These are phyloP conservation scores for Trametes versicolor DNA, from an alignment of 1,284 basidiomycete genomes.

Conservation along the genomic window DNA sequence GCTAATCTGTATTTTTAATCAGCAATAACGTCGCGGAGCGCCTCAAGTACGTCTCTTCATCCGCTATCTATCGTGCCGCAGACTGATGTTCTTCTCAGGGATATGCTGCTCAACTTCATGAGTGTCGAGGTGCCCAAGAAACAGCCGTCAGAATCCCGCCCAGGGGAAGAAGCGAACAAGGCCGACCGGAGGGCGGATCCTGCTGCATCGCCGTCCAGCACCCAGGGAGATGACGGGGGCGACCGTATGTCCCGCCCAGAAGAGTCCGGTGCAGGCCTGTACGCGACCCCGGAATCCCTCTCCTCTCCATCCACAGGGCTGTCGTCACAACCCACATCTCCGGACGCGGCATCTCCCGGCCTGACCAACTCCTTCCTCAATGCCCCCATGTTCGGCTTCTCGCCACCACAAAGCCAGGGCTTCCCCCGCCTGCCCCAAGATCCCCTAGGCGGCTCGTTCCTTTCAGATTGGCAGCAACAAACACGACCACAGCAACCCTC, in stretches of 20 bases:
- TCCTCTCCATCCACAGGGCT: not conserved
- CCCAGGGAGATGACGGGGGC: not conserved
- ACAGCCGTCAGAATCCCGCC: not conserved
- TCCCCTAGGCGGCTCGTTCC: not conserved
- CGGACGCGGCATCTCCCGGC: not conserved
- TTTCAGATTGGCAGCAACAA: slow-evolving; percentile 9
- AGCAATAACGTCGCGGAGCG: slow-evolving; percentile 42
- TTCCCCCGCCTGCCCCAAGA: not conserved
- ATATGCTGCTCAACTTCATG: slow-evolving; percentile 10
- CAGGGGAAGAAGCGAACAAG: not conserved
- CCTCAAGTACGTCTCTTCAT: not conserved
- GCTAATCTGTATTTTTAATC: slow-evolving; percentile 2
- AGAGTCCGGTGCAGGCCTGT: not conserved
- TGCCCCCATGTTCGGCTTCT: not conserved
- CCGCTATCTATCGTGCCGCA: too few relatives aligned
- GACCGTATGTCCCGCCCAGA: not conserved
- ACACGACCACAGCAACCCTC: not conserved
- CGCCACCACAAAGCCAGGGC: not conserved
- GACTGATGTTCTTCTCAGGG: not conserved
- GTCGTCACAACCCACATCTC: not conserved
- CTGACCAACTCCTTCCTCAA: not conserved
- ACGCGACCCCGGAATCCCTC: not conserved
- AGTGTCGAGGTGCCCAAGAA: not conserved
- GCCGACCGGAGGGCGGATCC: not conserved
- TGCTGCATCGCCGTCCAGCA: not conserved